Evolutionary conservation across 1,284 basidiomycete species (phyloP), one percentile per base, ranked within the genome.

Genomic region (Cutaneotrichosporon arboriforme): DNA sequence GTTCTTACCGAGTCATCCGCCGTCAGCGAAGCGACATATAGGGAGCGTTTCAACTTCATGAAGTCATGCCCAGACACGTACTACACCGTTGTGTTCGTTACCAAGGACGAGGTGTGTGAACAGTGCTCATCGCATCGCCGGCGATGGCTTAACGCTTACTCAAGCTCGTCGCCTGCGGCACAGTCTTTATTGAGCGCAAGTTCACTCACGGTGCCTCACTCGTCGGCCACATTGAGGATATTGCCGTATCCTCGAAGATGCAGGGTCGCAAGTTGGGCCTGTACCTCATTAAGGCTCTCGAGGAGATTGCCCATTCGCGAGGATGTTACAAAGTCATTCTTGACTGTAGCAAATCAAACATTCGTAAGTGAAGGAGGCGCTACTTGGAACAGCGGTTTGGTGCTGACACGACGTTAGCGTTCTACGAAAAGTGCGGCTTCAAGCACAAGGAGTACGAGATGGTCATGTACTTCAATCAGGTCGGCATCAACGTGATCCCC

Each of bases 151-250:
- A n/a, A 23, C 13, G 23, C 33, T 3, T 26, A 73, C n/a, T n/a
- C n/a, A n/a, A n/a, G 63, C 84, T 98, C 69, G 87, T 96, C 23
- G 92, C 81, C 18, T 84, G 86, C 36, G 94, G 93, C 14, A 83
- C 84, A 4, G 78, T 96, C 49, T 84, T 97, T 68, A 72, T 97
- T 57, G 94, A 97, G 76, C 86, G 85, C 78, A 97, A 98, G 79
- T 97, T 97, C 79, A 77, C 92, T 20, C 81, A 91, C 21, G 83
- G 81, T 8, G 78, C 87, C 15, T 89, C 89, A 18, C 79, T 80
- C 52, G 88, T 90, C 9, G 94, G 91, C 0, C 94, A 98, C 70
- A 94, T 98, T 58, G 94, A 98, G 76, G 94, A 98, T 70, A 97
- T 98, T 60, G 91, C 90, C 1, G 93, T 97, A 4, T 85, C 89